Conservation (phyloP, 495 filamentous ascomycete genomes). For the Hypomontagnella monticulosa region DNA sequence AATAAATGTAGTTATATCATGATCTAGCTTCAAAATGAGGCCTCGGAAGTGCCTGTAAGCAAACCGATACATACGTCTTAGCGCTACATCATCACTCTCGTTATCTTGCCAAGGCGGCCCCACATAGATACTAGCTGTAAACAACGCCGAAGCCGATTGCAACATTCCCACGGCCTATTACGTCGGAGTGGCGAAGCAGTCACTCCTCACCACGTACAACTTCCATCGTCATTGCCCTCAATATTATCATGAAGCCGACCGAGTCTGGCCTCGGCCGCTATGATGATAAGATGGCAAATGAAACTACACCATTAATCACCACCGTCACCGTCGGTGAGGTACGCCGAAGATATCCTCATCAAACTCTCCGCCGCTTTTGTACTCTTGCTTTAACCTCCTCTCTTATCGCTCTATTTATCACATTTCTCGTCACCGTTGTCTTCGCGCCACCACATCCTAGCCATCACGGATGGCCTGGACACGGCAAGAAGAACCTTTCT, state of each 20-base stretch:
- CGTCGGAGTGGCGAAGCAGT: conserved; percentile 28
- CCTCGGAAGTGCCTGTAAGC: no score
- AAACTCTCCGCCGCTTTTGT: conserved; percentile 75
- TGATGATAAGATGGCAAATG: conserved; percentile 60
- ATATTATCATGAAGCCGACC: conserved; percentile 25
- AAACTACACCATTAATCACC: conserved; percentile 69
- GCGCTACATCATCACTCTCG: no score
- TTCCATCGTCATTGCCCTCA: conserved; percentile 6
- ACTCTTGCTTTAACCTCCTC: conserved; percentile 67
- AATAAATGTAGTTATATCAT: no score
- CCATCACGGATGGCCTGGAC: conserved; percentile 52
- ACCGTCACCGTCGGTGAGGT: conserved; percentile 62
- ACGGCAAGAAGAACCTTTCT: conserved; percentile 52
- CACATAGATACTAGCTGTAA: no score
- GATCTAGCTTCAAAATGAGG: no score
- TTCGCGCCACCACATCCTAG: conserved; percentile 58
- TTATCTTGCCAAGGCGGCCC: no score
- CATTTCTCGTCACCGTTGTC: conserved; percentile 68
- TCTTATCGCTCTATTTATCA: conserved; percentile 65
- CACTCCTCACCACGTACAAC: conserved; percentile 6
- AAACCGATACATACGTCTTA: background rate
- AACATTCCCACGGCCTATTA: conserved; percentile 31
- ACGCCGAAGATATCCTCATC: conserved; percentile 74
- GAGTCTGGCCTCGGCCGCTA: conserved; percentile 2
- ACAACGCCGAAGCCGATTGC: conserved; percentile 25